Conservation (phyloP, 2,329 filamentous ascomycete species). For the Leptographium galeiforme region DNA sequence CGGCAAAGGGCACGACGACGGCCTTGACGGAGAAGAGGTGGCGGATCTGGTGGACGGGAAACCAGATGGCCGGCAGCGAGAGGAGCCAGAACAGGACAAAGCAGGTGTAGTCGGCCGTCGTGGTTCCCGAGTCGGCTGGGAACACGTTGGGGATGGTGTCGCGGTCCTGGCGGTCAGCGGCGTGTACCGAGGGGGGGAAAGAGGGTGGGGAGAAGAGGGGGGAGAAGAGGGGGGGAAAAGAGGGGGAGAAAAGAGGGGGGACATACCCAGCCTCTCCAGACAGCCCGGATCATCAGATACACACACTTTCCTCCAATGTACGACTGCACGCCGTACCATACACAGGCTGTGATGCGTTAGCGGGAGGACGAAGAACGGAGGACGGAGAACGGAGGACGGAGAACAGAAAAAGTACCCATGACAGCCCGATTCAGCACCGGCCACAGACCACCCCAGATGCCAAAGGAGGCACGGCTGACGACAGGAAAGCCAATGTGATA, state of each 20-base stretch:
- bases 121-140: slow-evolving; percentile 21
- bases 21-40: slow-evolving; percentile 59
- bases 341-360: slow-evolving; percentile 14
- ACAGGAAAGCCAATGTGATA: slow-evolving; percentile 90
- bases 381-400: not conserved
- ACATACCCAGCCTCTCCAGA: slow-evolving; percentile 58
- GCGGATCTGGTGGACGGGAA: slow-evolving; percentile 16
- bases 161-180: slow-evolving; percentile 5
- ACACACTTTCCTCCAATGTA: slow-evolving; percentile 81
- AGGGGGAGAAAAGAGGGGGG: not conserved
- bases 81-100: slow-evolving; percentile 16
- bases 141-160: slow-evolving; percentile 24
- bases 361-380: not conserved
- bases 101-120: slow-evolving; percentile 12
- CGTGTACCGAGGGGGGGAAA: not conserved
- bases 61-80: slow-evolving; percentile 17
- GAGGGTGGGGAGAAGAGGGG: slow-evolving; percentile 41
- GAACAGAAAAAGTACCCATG: slow-evolving; percentile 17
- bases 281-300: slow-evolving; percentile 70
- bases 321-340: slow-evolving; percentile 46
- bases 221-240: not conserved
- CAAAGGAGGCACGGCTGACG: slow-evolving; percentile 44
- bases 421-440: slow-evolving; percentile 21
- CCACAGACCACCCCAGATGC: slow-evolving; percentile 59
- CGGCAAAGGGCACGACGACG: slow-evolving; percentile 70